Evolutionary conservation across 768 basidiomycete species (phyloP), one percentile per base, ranked within the genome.

Genomic region (Mrakia gelida): DNA sequence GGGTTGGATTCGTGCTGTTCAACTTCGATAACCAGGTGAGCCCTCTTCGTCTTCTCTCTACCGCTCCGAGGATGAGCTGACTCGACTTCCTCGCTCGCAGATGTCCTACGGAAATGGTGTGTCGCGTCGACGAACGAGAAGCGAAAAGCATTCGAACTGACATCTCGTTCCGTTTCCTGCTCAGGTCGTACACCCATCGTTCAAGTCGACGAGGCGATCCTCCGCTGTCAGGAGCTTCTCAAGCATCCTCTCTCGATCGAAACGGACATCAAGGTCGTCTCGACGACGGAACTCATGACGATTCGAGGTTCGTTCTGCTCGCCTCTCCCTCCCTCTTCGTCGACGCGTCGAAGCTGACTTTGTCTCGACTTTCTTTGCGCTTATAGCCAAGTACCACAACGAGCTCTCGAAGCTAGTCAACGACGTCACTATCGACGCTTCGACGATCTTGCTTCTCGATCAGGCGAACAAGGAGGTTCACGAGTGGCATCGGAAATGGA

Each of bases 141-240:
- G 45, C 45, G 11, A n/a, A n/a, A n/a, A n/a, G n/a, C n/a, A n/a
- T n/a, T 28, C 59, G 59, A 59, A 26, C 59, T 59, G 59, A 59
- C 56, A 26, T 28, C 59, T 59, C 26, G 15, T 32, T 41, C n/a
- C 59, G 0, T 65, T 43, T 62, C 38, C 38, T 59, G 18, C 1
- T 95, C 92, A 59, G 95, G 95, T 11, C 91, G 95, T 45, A 94
- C 94, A 1, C 92, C 94, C 0, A 93, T 97, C 63, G 86, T 97
- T 41, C 92, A 92, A 82, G 93, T 95, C 77, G 95, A 98, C 81
- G 94, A 96, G 82, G 91, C 92, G 70, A 94, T 98, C 77, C 88
- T 87, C 82, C 89, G 92, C 78, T 93, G 92, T 81, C 90, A 91
- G 43, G 86, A 90, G 62, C 87, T 98, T 26, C 86, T 97, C 30